These are phyloP conservation scores for Candida dajiaensis DNA, from an alignment of 805 yeast genomes.

Conservation along the genomic window DNA sequence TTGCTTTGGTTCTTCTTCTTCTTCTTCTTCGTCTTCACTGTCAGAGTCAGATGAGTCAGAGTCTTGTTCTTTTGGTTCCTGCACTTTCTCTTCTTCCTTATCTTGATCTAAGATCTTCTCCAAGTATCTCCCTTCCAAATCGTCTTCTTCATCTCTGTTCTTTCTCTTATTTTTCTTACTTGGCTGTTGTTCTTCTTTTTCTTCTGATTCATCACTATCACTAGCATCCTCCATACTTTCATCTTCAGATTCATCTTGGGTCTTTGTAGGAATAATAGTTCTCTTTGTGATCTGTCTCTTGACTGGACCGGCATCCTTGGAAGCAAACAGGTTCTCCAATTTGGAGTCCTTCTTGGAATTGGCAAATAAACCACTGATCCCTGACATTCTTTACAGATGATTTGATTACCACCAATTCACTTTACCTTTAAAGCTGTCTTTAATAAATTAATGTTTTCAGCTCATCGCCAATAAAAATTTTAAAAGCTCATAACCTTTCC, in stretches of 20 bases:
- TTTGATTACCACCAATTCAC: neutral
- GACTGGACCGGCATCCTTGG: slow-evolving; percentile 43
- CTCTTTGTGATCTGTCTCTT: slow-evolving; percentile 29
- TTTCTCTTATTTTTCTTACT: slow-evolving; percentile 18
- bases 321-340: slow-evolving; percentile 30
- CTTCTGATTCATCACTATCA: slow-evolving; percentile 16
- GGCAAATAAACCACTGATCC: slow-evolving; percentile 28
- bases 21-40: slow-evolving; percentile 23
- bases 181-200: slow-evolving; percentile 20
- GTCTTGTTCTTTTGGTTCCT: slow-evolving; percentile 23
- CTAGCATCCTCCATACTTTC: slow-evolving; percentile 16
- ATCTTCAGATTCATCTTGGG: slow-evolving; percentile 4
- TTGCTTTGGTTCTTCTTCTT: slow-evolving; percentile 19
- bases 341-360: slow-evolving; percentile 27
- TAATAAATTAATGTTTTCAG: neutral
- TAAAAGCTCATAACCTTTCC: neutral
- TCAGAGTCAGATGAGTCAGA: slow-evolving; percentile 22
- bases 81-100: slow-evolving; percentile 24
- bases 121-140: slow-evolving; percentile 50
- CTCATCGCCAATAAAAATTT: slow-evolving; percentile 15
- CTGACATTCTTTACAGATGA: slow-evolving; percentile 21
- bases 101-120: slow-evolving; percentile 39
- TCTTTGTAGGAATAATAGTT: slow-evolving; percentile 25
- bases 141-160: slow-evolving; percentile 33
- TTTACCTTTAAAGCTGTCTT: neutral